These are phyloP conservation scores for Citeromyces nyonsensis DNA, from an alignment of 805 yeast genomes.

Conservation along the genomic window DNA sequence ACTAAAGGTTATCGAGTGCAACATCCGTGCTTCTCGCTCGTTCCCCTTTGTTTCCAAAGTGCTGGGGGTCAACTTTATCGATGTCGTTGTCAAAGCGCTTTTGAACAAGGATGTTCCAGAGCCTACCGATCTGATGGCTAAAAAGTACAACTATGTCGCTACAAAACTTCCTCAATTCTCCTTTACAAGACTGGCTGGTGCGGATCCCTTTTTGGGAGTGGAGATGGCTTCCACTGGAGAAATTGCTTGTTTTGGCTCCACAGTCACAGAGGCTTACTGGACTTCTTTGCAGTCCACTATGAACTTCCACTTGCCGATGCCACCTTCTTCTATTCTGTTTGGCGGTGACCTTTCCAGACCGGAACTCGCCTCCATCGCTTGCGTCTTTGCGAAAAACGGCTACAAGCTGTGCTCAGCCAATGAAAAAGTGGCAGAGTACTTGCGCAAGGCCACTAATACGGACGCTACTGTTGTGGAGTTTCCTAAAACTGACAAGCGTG, in stretches of 20 bases:
- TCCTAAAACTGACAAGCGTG: conserved; percentile 89
- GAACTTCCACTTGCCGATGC: conserved; percentile 90
- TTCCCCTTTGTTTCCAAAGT: conserved; percentile 99
- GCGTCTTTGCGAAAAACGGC: conserved; percentile 54
- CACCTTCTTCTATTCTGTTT: conserved; percentile 78
- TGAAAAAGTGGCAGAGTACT: conserved; percentile 53
- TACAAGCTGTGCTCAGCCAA: conserved; percentile 74
- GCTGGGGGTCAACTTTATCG: conserved; percentile 86
- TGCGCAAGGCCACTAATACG: conserved; percentile 30
- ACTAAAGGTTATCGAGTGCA: conserved; percentile 95
- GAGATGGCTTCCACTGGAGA: conserved; percentile 99
- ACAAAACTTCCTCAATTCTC: conserved; percentile 98
- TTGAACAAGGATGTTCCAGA: conserved; percentile 58
- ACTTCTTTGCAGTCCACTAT: conserved; percentile 90
- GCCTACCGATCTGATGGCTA: conserved; percentile 74
- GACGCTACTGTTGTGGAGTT: conserved; percentile 61
- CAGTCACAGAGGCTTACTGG: conserved; percentile 89
- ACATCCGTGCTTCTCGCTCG: conserved; percentile 95
- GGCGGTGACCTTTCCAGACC: conserved; percentile 84
- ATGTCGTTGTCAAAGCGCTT: conserved; percentile 83
- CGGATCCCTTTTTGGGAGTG: conserved; percentile 97
- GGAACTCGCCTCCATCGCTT: conserved; percentile 60
- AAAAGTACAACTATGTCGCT: conserved; percentile 71
- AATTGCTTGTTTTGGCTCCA: conserved; percentile 89
- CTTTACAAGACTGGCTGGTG: conserved; percentile 96